These are phyloP conservation scores for Vitis rupestris DNA, from an alignment of 164 flowering plant species.

Conservation along the genomic window DNA sequence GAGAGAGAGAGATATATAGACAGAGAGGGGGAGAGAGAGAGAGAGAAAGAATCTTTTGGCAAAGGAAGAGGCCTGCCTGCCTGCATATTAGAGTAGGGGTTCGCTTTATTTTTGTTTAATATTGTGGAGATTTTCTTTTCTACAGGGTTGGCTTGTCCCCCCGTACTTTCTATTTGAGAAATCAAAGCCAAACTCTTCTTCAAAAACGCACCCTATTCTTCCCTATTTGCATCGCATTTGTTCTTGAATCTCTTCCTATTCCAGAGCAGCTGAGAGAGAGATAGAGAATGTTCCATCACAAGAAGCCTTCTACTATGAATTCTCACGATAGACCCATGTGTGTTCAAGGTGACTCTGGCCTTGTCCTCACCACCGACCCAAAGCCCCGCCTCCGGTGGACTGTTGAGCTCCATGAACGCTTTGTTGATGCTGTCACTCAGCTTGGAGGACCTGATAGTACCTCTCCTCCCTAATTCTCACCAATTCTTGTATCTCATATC, in stretches of 20 bases:
- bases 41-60: constrained; percentile 28
- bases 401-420: constrained; percentile 94
- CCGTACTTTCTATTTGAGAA: constrained; percentile 9
- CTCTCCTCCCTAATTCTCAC: neutral
- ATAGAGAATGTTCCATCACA: constrained; percentile 84
- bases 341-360: constrained; percentile 93
- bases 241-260: constrained; percentile 67
- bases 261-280: constrained; percentile 27
- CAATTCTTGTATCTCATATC: neutral
- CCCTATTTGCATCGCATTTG: constrained; percentile 62
- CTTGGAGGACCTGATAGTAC: constrained; percentile 98
- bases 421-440: constrained; percentile 97
- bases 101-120: constrained; percentile 16
- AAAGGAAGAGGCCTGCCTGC: constrained; percentile 23
- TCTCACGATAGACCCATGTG: constrained; percentile 74
- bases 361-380: constrained; percentile 98
- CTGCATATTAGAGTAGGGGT: constrained; percentile 31
- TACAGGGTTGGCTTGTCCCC: constrained; percentile 14
- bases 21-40: constrained; percentile 2
- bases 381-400: constrained; percentile 99
- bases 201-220: constrained; percentile 78
- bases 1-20: constrained; percentile 9
- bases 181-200: constrained; percentile 27
- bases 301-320: constrained; percentile 86
- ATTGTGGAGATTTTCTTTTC: constrained; percentile 4